Conservation (phyloP, 2,329 filamentous ascomycete genomes). For the Rutstroemia sp. region DNA sequence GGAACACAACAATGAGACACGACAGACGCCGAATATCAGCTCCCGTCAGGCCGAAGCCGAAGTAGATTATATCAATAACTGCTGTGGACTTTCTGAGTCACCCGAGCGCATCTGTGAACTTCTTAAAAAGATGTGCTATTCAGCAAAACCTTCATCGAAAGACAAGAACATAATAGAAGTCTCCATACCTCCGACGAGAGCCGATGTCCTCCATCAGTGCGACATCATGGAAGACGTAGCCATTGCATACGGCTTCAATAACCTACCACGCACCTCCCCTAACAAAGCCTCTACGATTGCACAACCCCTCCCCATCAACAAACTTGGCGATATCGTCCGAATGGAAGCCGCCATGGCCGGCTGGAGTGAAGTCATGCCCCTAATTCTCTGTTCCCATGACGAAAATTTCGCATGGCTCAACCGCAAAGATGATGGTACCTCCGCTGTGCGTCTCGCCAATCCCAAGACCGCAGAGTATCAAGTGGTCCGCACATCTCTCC, state of each 20-base stretch:
- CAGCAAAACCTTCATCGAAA: slow-evolving; percentile 65
- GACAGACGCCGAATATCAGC: slow-evolving; percentile 74
- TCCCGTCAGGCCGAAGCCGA: slow-evolving; percentile 73
- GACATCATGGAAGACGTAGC: slow-evolving; percentile 99
- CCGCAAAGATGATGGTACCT: slow-evolving; percentile 76
- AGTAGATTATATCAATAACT: slow-evolving; percentile 88
- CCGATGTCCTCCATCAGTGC: slow-evolving; percentile 91
- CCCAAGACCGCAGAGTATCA: slow-evolving; percentile 93
- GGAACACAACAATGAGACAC: slow-evolving; percentile 77
- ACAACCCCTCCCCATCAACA: slow-evolving; percentile 84
- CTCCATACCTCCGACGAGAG: slow-evolving; percentile 77
- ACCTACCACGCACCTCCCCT: slow-evolving; percentile 78
- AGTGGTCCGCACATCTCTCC: slow-evolving; percentile 77
- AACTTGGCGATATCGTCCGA: slow-evolving; percentile 85
- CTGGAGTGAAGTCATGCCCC: slow-evolving; percentile 92
- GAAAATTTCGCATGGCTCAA: slow-evolving; percentile 98
- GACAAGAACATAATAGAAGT: slow-evolving; percentile 70
- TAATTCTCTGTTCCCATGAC: slow-evolving; percentile 95
- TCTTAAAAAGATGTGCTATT: slow-evolving; percentile 81
- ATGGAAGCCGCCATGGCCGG: slow-evolving; percentile 86
- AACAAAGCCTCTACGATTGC: slow-evolving; percentile 82
- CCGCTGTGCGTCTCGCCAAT: slow-evolving; percentile 79
- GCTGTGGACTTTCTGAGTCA: slow-evolving; percentile 73
- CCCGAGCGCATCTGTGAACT: slow-evolving; percentile 70
- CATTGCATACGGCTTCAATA: slow-evolving; percentile 97